A percentile compares a stretch with the other conserved stretches of the same genome.
Conservation (phyloP, 2,329 filamentous ascomycete genomes). For the Apiospora rasikravindrae region DNA sequence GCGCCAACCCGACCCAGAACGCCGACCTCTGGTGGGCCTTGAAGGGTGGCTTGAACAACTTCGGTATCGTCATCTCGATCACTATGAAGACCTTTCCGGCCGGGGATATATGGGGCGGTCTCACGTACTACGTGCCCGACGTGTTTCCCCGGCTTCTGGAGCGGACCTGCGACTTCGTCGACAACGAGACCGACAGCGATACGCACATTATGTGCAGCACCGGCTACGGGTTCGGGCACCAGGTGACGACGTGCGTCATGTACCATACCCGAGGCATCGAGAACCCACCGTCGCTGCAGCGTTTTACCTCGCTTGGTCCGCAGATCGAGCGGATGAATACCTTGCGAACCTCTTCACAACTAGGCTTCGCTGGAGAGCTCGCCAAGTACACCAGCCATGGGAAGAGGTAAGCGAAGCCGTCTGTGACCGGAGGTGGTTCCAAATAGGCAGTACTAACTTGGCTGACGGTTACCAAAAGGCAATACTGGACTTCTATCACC, state of each 20-base stretch:
- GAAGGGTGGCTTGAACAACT: slow-evolving; percentile 30
- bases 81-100: slow-evolving; percentile 26
- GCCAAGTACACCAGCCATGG: slow-evolving; percentile 25
- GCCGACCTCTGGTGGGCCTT: slow-evolving; percentile 29
- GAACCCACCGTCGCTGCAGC: slow-evolving; percentile 26
- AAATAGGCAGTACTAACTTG: not conserved
- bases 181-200: slow-evolving; percentile 27
- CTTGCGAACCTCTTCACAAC: slow-evolving; percentile 27
- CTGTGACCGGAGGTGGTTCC: too few species aligned
- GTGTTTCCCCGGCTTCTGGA: slow-evolving; percentile 26
- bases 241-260: slow-evolving; percentile 29
- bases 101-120: slow-evolving; percentile 26
- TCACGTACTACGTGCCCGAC: slow-evolving; percentile 27
- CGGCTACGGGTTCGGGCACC: slow-evolving; percentile 27
- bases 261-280: slow-evolving; percentile 29
- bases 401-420: slow-evolving; percentile 20
- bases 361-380: slow-evolving; percentile 26
- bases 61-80: slow-evolving; percentile 27
- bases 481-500: slow-evolving; percentile 23
- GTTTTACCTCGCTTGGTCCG: slow-evolving; percentile 28
- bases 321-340: slow-evolving; percentile 27
- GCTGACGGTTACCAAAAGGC: slow-evolving; percentile 5
- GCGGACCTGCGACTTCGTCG: slow-evolving; percentile 26
- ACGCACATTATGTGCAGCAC: slow-evolving; percentile 27
- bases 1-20: slow-evolving; percentile 26